phyloP scores from a whole-genome alignment of 2,329 filamentous ascomycete genomes.

The Sporothrix euskadiensis region DNA sequence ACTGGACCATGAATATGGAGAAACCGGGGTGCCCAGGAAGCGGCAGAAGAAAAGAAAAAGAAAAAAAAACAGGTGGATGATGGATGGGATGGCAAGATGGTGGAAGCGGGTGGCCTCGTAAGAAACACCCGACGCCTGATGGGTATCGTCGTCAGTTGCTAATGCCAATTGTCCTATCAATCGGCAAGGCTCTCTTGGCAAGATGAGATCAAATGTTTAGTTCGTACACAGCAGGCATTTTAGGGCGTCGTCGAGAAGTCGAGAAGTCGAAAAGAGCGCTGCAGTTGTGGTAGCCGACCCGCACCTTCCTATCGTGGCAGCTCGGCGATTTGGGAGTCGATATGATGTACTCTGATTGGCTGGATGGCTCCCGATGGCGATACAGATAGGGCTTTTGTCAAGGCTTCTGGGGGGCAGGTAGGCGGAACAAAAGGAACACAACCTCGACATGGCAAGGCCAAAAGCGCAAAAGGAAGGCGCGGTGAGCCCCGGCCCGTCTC shows the following conservation, averaged over 20 bases:
- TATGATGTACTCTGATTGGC: conserved; percentile 14
- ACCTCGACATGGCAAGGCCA: not conserved
- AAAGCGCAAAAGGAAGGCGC: not conserved
- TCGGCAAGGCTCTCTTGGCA: not conserved
- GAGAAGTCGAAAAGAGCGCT: not conserved
- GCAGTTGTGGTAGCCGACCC: conserved; percentile 10
- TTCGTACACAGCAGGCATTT: no score
- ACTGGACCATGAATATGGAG: not conserved
- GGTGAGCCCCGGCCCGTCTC: not conserved
- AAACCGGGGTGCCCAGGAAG: not conserved
- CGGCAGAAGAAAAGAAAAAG: not conserved
- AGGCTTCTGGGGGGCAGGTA: not conserved
- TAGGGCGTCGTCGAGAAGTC: not conserved
- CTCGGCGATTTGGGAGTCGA: not conserved
- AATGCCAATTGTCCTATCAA: not conserved
- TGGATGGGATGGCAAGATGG: not conserved
- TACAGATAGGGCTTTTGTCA: conserved; percentile 5
- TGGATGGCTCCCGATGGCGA: not conserved
- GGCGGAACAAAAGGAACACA: not conserved
- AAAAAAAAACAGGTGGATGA: not conserved
- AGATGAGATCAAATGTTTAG: not conserved
- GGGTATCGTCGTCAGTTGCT: not conserved
- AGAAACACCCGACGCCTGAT: not conserved
- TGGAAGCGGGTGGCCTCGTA: conserved; percentile 3
- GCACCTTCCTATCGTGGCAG: conserved; percentile 28